A percentile compares a stretch with the other conserved stretches of the same genome.
These are phyloP conservation scores for Aspergillus sp. DNA, from an alignment of 2,329 filamentous ascomycete species.

Conservation along the genomic window DNA sequence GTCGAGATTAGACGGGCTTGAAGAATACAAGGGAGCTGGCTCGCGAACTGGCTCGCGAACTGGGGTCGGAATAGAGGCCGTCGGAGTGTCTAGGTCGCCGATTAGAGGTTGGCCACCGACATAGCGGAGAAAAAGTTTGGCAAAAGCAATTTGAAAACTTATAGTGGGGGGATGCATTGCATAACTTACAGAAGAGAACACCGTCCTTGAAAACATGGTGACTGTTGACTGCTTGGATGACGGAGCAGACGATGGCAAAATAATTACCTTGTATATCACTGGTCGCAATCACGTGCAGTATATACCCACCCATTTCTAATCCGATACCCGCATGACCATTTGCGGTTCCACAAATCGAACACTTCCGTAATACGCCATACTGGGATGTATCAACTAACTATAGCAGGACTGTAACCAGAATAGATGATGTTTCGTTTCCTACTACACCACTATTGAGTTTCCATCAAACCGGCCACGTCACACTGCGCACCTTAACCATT, in stretches of 20 bases:
- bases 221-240: not conserved
- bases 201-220: constrained; percentile 31
- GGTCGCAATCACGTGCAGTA: constrained; percentile 1
- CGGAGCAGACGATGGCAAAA: not conserved
- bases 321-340: too few relatives aligned
- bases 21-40: constrained; percentile 22
- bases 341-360: too few relatives aligned
- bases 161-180: not conserved
- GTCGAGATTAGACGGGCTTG: constrained; percentile 70
- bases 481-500: not conserved
- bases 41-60: not conserved
- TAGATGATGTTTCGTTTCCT: not conserved
- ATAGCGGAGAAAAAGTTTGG: not conserved
- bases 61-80: constrained; percentile 3
- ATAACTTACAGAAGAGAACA: constrained; percentile 21
- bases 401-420: not conserved
- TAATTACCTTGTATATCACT: not conserved
- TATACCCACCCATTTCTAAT: constrained; percentile 1
- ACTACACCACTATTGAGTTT: not conserved
- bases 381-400: not conserved
- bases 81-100: not conserved
- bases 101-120: not conserved
- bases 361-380: not conserved
- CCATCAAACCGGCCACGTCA: too few relatives aligned
- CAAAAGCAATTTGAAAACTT: not conserved